Percentiles rank a stretch among this genome's conserved stretches.
These are phyloP conservation scores for Cladobotryum protrusum DNA, from an alignment of 2,329 filamentous ascomycete species.

Conservation along the genomic window DNA sequence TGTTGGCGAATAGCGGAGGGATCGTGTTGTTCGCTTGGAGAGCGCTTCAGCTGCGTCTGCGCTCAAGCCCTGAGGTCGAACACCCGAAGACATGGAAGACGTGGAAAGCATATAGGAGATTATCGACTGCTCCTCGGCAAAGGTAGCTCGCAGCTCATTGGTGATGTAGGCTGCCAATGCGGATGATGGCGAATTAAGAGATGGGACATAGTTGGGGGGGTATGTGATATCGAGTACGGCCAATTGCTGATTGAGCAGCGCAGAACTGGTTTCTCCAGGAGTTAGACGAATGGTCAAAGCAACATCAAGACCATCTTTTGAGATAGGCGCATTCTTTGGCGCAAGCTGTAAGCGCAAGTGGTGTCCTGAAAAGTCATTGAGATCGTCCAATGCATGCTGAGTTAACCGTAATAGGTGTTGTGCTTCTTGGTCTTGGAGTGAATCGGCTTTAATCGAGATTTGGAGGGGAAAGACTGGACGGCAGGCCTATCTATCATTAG, in stretches of 20 bases:
- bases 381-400: constrained; percentile 78
- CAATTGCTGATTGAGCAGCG: constrained; percentile 61
- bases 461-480: constrained; percentile 81
- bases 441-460: constrained; percentile 67
- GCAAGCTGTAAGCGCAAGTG: constrained; percentile 55
- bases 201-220: constrained; percentile 60
- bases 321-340: constrained; percentile 22
- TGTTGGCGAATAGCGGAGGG: constrained; percentile 84
- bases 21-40: constrained; percentile 69
- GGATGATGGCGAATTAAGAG: constrained; percentile 63
- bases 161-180: constrained; percentile 72
- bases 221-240: constrained; percentile 74
- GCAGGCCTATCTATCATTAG: constrained; percentile 58
- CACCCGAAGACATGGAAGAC: constrained; percentile 45
- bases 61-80: constrained; percentile 39
- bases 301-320: constrained; percentile 29
- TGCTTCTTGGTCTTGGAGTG: constrained; percentile 59
- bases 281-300: constrained; percentile 67
- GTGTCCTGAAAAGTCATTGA: constrained; percentile 80
- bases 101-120: constrained; percentile 68
- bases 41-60: constrained; percentile 50
- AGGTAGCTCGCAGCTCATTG: constrained; percentile 67
- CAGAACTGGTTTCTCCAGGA: constrained; percentile 54
- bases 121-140: constrained; percentile 82
- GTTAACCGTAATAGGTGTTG: constrained; percentile 71